Evolutionary conservation across 148 eudicot species (phyloP), one percentile per base, ranked within the genome.

Genomic region (Arbutus unedo): DNA sequence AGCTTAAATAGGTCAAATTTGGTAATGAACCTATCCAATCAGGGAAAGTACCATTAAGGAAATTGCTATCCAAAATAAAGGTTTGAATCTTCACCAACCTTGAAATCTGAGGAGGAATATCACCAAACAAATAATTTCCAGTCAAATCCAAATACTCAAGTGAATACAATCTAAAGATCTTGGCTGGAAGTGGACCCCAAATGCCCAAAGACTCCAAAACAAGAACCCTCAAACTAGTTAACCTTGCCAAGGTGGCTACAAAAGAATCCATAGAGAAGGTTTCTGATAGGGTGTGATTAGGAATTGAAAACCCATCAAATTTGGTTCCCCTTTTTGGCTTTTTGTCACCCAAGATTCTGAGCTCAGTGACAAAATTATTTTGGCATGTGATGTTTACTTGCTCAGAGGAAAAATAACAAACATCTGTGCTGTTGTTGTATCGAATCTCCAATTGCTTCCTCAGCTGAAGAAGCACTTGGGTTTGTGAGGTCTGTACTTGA

Each of bases 221-320:
- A 71, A 93, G 91, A 76, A 81, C 92, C 44, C 86, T 90, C 82
- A 93, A 85, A 79, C 86, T 89, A 38, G 83, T 80, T 47, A 93
- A 84, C 88, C 97, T 93, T 73, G 94, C 82, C 73, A 93, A 83
- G n/a, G 97, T 93, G 31, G 89, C 85, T 51, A 91, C 84, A 83
- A 93, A 89, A 25, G 97, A 91, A 80, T 91, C 93, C 87, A 93
- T 87, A 19, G 93, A 88, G 86, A 93, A 93, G 56, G 74, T 83
- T 8, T 74, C 86, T 60, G 94, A 91, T 64, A 93, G 85, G 21
- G 94, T 91, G 64, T 84, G 87, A 83, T 86, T 83, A 21, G 90
- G 89, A 83, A 90, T 74, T 83, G 97, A 81, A 83, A 86, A 81
- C 25, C 93, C 94, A 89, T 81, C 62, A 77, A 88, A 90, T 25